A percentile compares a stretch with the other conserved stretches of the same genome.
Evolutionary conservation across 768 basidiomycete genomes (phyloP).

Genomic region (Lentinula aciculospora): DNA sequence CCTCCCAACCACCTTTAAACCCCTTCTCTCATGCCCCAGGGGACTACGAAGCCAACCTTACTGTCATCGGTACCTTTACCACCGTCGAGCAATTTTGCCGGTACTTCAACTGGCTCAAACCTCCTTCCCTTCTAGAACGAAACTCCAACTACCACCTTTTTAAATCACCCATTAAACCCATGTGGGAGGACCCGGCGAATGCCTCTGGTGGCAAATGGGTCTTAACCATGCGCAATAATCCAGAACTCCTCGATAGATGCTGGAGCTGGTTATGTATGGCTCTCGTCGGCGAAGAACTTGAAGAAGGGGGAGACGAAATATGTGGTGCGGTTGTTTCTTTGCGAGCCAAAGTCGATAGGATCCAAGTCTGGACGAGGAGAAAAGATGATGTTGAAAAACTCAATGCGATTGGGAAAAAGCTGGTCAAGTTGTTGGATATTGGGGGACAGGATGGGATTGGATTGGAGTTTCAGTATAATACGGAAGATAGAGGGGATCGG

Average conservation of each 20-base stretch:
- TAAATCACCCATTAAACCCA: conserved; percentile 90
- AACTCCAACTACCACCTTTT: conserved; percentile 96
- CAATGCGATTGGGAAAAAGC: conserved; percentile 78
- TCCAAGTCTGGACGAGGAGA: conserved; percentile 86
- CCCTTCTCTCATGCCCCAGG: conserved; percentile 35
- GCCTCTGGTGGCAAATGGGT: conserved; percentile 95
- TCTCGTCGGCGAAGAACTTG: conserved; percentile 79
- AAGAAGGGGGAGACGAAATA: conserved; percentile 65
- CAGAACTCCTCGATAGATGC: conserved; percentile 73
- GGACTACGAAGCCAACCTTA: conserved; percentile 84
- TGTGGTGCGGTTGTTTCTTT: conserved; percentile 86
- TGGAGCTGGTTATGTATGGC: conserved; percentile 93
- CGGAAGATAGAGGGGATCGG: conserved; percentile 46
- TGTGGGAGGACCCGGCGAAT: conserved; percentile 97
- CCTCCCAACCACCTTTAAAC: conserved; percentile 17
- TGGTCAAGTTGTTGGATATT: conserved; percentile 79
- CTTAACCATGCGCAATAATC: conserved; percentile 84
- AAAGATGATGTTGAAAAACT: conserved; percentile 80
- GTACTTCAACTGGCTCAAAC: conserved; percentile 92
- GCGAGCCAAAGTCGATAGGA: conserved; percentile 81
- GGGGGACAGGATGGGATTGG: conserved; percentile 82
- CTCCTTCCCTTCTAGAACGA: conserved; percentile 80
- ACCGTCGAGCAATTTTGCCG: conserved; percentile 90
- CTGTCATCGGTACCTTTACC: conserved; percentile 83
- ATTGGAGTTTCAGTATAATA: conserved; percentile 91